Base-by-base conservation (phyloP, 192 early-diverging fungal genomes). In the Coemansia sp. region DNA sequence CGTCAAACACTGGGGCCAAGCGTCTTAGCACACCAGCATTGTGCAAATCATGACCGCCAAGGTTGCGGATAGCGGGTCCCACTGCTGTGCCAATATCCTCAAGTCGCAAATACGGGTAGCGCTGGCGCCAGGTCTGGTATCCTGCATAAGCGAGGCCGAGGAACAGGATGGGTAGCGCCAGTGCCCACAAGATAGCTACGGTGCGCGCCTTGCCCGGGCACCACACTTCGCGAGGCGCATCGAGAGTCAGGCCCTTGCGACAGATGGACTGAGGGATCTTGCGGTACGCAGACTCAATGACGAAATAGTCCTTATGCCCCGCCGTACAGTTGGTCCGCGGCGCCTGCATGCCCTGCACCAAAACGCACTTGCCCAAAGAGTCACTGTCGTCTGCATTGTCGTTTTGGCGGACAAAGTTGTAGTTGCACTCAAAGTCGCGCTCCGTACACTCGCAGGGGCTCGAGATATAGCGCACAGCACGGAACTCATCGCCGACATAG, bases 371-470 rank as follows among this genome's bases (percentile, higher is more conserved):
- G 32, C 86, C 85, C 2, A 59, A 35, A 1, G 68, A 29, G 37
- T 56, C 63, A 24, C 56, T 47, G 2, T 53, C 65, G 45, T 41
- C 60, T 29, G 61, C 62, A 4, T 57, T 61, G 9, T 59, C 57
- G 25, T 78, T 60, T 59, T 91, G 75, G 29, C 89, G 89, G 24
- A 88, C 89, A 79, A 94, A 96, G 73, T 93, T 90, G 81, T 87
- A 88, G 65, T 94, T 93, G 78, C 96, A 98, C 85, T 97, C 94
- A 77, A 88, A 98, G 70, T 98, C 96, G 14, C 65, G 71, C 35
- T 72, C 75, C 0, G 87, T 87, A 73, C 96, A 98, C 38, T 82
- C 76, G 70, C 96, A 98, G 36, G 83, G 83, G 25, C 84, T 71
- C 4, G 81, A 71, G 3, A 86, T 82, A 36, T 82, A 76, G 24